Evolutionary conservation across 495 filamentous ascomycete genomes (phyloP).

Genomic region (Neurospora sp.): DNA sequence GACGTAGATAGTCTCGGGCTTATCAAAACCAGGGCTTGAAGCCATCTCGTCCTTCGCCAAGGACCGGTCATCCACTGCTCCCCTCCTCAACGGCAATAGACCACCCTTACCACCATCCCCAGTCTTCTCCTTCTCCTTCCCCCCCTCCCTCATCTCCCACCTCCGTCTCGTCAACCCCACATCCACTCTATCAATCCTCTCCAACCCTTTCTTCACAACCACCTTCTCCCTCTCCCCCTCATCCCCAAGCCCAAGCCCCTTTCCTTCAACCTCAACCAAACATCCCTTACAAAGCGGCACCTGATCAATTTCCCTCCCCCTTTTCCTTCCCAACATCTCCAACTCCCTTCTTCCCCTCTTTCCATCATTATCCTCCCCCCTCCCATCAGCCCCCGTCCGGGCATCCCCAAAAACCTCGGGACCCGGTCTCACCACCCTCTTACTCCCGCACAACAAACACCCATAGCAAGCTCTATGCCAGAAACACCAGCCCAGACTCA

Average conservation of each 20-base stretch:
- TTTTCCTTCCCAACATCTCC: slow-evolving; percentile 1
- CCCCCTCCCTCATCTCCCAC: slow-evolving; percentile 15
- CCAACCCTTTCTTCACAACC: slow-evolving; percentile 17
- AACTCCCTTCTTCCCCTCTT: not conserved
- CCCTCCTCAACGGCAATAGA: not conserved
- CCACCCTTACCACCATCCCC: not conserved
- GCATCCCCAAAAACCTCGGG: slow-evolving; percentile 8
- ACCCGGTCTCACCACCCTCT: slow-evolving; percentile 3
- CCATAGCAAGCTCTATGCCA: slow-evolving; percentile 40
- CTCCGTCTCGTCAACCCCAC: slow-evolving; percentile 16
- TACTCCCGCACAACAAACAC: slow-evolving; percentile 34
- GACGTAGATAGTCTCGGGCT: slow-evolving; percentile 25
- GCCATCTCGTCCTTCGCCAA: not conserved
- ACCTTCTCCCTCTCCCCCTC: not conserved
- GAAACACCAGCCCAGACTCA: slow-evolving; percentile 40
- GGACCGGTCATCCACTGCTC: not conserved
- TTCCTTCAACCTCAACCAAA: slow-evolving; percentile 14
- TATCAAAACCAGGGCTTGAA: not conserved
- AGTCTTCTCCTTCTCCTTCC: slow-evolving; percentile 5
- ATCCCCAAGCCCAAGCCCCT: not conserved
- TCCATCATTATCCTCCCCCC: not conserved
- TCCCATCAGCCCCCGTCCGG: not conserved
- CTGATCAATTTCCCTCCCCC: slow-evolving; percentile 20
- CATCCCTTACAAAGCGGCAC: slow-evolving; percentile 29
- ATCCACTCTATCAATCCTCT: slow-evolving; percentile 16